Base-by-base conservation (phyloP, 495 filamentous ascomycete genomes). In the Penicillium cataractarum region DNA sequence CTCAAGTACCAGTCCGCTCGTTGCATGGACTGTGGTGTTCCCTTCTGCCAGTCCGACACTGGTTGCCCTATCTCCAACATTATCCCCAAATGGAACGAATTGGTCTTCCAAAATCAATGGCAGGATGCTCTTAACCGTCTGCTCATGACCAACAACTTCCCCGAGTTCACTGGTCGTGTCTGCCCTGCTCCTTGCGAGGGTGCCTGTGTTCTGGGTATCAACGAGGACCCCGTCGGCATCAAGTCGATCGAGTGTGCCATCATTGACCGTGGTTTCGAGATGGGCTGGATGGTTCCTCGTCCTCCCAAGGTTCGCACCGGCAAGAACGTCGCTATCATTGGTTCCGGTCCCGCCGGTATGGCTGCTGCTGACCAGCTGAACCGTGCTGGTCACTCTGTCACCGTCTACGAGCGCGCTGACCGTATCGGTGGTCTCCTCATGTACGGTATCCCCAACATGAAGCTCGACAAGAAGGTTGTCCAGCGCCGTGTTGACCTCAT, bases 371-470 rank as follows among this genome's bases (percentile, higher is more conserved):
- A 99, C 72, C 95, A 98, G 75, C 86, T 99, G 31, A 99, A 99
- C 86, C 90, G 90, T 72, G 91, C 89, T 66, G 95, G 95, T 37
- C 95, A 99, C 76, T 81, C 62, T 19, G 92, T 98, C 57, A 97
- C 92, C 17, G 91, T 99, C 17, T 98, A 97, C 76, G 95, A 99
- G 84, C 92, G 95, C 42, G 87, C 95, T 63, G 95, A 99, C 75
- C 92, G 95, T 62, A 80, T 90, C 61, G 95, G 95, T 76, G 95
- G 95, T 71, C 82, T 99, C 62, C 89, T 99, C 69, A 99, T 99
- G 95, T 89, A 99, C 73, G 95, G 95, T 66, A 99, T 99, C 63
- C 95, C 95, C 51, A 99, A 99, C 84, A 99, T 99, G 95, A 99
- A 99, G 83, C 89, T 99, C 31, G 95, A 99, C 84, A 99, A 99